Evolutionary conservation across 192 early-diverging fungal species (phyloP), one percentile per base, ranked within the genome.

Genomic region (Coemansia sp.): DNA sequence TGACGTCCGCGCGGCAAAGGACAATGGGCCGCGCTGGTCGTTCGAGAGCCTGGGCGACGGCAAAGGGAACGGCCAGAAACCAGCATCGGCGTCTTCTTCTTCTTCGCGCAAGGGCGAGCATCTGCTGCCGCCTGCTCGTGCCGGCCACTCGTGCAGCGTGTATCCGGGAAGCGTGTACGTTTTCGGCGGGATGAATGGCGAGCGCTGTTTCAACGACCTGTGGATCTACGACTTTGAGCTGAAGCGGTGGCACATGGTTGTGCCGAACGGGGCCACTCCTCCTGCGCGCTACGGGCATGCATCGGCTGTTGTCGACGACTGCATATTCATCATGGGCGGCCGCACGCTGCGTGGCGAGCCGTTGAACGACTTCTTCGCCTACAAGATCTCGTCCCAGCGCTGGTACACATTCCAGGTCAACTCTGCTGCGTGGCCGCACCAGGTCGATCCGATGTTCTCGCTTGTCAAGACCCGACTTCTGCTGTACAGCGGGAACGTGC

Each of bases 361-460:
- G 10, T 50, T 77, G 44, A 74, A 72, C 45, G 84, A 85, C 71
- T 82, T 79, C 51, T 85, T 79, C 22, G 79, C 79, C 0, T 85
- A 82, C 69, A 82, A 79, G 68, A 69, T 85, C 42, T 61, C 74
- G 32, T 68, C 74, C 13, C 76, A 84, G 68, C 81, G 81, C 63
- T 84, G 81, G 81, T 84, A 84, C 70, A 84, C 81, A 22, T 84
- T 84, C 76, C 81, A 75, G 65, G 68, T 75, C 51, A 75, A 75
- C 62, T 65, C 76, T 9, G 74, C 81, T 7, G 53, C 75, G 32
- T 84, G 81, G 81, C 81, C 81, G 49, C 74, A 75, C 42, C 76
- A 76, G 65, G 63, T 75, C 9, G 81, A 84, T 53, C 76, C 81
- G 4, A 65, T 79, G 14, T 84, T 84, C 17, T 75, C 76, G 57